Conservation (phyloP, 2,329 filamentous ascomycete genomes). For the Aspergillus udagawae region DNA sequence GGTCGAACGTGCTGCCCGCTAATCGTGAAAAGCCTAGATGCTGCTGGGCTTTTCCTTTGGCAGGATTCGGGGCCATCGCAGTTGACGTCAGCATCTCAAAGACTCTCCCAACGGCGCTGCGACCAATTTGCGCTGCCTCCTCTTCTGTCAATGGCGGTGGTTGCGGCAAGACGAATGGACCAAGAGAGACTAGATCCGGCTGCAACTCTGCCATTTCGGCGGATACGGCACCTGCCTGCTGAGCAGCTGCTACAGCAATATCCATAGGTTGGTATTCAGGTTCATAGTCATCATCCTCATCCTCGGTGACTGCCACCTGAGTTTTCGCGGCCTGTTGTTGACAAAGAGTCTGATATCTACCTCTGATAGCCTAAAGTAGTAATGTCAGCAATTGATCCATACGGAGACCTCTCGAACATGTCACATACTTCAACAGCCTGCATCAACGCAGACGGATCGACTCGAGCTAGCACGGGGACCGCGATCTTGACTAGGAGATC, state of each 20-base stretch:
- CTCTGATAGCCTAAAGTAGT: constrained; percentile 33
- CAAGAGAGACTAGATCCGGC: constrained; percentile 57
- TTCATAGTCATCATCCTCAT: constrained; percentile 90
- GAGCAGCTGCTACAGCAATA: constrained; percentile 22
- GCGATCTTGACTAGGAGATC: constrained; percentile 75
- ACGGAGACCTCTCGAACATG: neutral
- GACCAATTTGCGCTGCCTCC: constrained; percentile 68
- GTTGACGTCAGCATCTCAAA: constrained; percentile 72
- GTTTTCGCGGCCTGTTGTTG: constrained; percentile 34
- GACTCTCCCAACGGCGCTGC: constrained; percentile 69
- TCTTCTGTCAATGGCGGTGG: constrained; percentile 70
- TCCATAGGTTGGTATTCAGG: constrained; percentile 78
- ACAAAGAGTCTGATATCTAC: constrained; percentile 34
- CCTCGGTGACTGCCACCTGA: constrained; percentile 33
- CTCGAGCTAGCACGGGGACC: constrained; percentile 69
- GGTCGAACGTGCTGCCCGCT: constrained; percentile 77
- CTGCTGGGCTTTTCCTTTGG: constrained; percentile 48
- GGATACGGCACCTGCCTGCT: constrained; percentile 63
- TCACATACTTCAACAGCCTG: constrained; percentile 65
- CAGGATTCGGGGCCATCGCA: constrained; percentile 59
- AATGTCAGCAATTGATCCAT: constrained; percentile 4
- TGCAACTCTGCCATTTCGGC: constrained; percentile 71
- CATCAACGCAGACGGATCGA: constrained; percentile 65
- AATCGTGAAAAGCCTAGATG: constrained; percentile 74
- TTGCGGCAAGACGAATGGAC: constrained; percentile 73